A percentile compares a stretch with the other conserved stretches of the same genome.
These are phyloP conservation scores for Ustilaginoidea virens DNA, from an alignment of 2,329 filamentous ascomycete genomes.

Conservation along the genomic window DNA sequence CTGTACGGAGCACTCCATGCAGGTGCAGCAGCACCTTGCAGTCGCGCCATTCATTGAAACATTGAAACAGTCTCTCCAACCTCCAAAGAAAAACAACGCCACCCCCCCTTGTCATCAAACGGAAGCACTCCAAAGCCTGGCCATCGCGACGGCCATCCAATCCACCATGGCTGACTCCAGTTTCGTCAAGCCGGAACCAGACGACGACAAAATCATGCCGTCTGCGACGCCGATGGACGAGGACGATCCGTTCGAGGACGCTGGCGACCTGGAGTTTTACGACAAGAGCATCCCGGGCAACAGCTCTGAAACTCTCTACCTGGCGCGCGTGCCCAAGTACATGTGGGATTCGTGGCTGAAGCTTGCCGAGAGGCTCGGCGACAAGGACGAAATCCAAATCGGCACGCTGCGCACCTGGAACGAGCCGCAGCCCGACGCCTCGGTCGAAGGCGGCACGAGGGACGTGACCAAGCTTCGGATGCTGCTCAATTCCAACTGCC, in stretches of 20 bases:
- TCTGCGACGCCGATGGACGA: conserved; percentile 33
- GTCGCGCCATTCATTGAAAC: too few relatives aligned
- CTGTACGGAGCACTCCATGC: too few relatives aligned
- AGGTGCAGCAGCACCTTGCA: too few relatives aligned
- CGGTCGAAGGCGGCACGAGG: conserved; percentile 23
- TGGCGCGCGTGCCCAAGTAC: conserved; percentile 64
- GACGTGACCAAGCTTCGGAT: conserved; percentile 35
- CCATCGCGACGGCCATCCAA: neutral
- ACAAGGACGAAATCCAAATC: conserved; percentile 69
- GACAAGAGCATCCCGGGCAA: conserved; percentile 24
- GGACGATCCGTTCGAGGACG: conserved; percentile 52
- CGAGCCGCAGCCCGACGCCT: conserved; percentile 35
- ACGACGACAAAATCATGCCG: conserved; percentile 22
- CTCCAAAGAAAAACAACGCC: too few relatives aligned
- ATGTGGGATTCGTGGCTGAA: conserved; percentile 65
- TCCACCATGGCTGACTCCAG: conserved; percentile 17
- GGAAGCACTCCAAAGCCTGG: too few relatives aligned
- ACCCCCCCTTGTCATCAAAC: neutral
- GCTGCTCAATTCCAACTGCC: conserved; percentile 48
- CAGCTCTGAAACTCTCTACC: conserved; percentile 39
- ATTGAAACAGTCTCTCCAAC: too few relatives aligned
- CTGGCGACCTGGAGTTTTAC: conserved; percentile 41
- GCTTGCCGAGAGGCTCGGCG: conserved; percentile 42
- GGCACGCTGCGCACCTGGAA: conserved; percentile 54
- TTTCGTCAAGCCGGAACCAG: conserved; percentile 34